phyloP scores from a whole-genome alignment of 2,329 filamentous ascomycete genomes.

The Bisporella sp. region DNA sequence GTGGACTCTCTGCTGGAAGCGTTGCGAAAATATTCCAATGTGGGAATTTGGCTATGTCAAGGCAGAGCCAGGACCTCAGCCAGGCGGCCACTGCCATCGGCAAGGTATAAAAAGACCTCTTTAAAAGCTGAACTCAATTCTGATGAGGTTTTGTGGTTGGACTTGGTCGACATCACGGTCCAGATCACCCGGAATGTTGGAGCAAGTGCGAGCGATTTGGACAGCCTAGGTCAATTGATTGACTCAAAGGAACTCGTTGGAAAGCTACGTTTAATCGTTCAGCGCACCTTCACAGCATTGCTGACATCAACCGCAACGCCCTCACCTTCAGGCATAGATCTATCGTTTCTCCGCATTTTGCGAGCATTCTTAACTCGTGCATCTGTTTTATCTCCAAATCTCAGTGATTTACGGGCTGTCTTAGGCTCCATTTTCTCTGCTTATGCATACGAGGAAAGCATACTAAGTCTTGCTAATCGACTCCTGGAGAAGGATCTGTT shows the following conservation, averaged over 20 bases:
- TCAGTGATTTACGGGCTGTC: slow-evolving; percentile 80
- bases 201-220: slow-evolving; percentile 39
- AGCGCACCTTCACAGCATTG: slow-evolving; percentile 84
- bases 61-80: slow-evolving; percentile 62
- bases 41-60: slow-evolving; percentile 94
- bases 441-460: slow-evolving; percentile 90
- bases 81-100: slow-evolving; percentile 29
- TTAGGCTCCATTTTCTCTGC: slow-evolving; percentile 87
- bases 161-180: slow-evolving; percentile 53
- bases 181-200: slow-evolving; percentile 59
- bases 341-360: slow-evolving; percentile 83
- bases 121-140: slow-evolving; percentile 38
- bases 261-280: slow-evolving; percentile 71
- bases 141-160: slow-evolving; percentile 53
- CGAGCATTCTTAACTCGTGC: slow-evolving; percentile 82
- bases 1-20: slow-evolving; percentile 68
- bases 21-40: slow-evolving; percentile 81
- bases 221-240: slow-evolving; percentile 25
- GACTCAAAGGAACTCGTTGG: slow-evolving; percentile 56
- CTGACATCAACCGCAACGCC: slow-evolving; percentile 62
- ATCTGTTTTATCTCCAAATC: slow-evolving; percentile 71
- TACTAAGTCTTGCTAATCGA: slow-evolving; percentile 76
- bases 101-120: slow-evolving; percentile 42
- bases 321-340: slow-evolving; percentile 36
- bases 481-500: slow-evolving; percentile 88